phyloP scores from a whole-genome alignment of 352 stramenopile species.

The Pythium oligandrum region DNA sequence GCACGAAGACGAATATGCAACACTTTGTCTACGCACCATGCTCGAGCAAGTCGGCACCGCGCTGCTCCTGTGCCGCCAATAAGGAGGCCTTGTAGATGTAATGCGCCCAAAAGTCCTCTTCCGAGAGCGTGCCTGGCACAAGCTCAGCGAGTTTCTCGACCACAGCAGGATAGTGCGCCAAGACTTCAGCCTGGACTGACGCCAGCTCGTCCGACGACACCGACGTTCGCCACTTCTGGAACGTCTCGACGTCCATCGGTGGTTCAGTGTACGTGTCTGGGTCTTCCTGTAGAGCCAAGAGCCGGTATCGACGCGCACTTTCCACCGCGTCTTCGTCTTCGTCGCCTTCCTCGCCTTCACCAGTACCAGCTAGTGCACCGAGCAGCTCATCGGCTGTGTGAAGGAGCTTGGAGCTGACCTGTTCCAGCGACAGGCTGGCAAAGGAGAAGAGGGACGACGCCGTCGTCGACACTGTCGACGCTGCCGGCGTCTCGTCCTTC shows the following conservation, averaged over 20 bases:
- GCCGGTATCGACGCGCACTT: slow-evolving; percentile 46
- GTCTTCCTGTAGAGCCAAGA: slow-evolving; percentile 62
- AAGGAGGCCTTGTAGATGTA: slow-evolving; percentile 78
- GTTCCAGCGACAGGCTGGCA: slow-evolving; percentile 39
- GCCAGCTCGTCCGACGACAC: slow-evolving; percentile 29
- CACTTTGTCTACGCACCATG: slow-evolving; percentile 29
- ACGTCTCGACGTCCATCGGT: slow-evolving; percentile 53
- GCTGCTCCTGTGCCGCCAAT: slow-evolving; percentile 60
- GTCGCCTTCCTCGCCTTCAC: slow-evolving; percentile 20
- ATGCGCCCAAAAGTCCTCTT: slow-evolving; percentile 57
- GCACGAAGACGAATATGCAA: too few species aligned
- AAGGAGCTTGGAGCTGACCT: slow-evolving; percentile 63
- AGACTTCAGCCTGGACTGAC: slow-evolving; percentile 43
- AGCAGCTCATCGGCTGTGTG: slow-evolving; percentile 65
- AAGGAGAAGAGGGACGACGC: slow-evolving; percentile 40
- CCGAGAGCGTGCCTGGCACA: slow-evolving; percentile 43
- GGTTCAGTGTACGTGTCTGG: slow-evolving; percentile 56
- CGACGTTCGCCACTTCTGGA: slow-evolving; percentile 49
- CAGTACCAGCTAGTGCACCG: slow-evolving; percentile 34
- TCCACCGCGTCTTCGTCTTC: slow-evolving; percentile 28
- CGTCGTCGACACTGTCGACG: not conserved
- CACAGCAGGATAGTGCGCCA: slow-evolving; percentile 62
- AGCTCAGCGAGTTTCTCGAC: slow-evolving; percentile 50
- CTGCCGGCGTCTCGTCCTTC: slow-evolving; percentile 6
- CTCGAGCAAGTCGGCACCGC: slow-evolving; percentile 53